Base-by-base conservation (phyloP, 352 stramenopile species). In the Globisporangium echinulatum region DNA sequence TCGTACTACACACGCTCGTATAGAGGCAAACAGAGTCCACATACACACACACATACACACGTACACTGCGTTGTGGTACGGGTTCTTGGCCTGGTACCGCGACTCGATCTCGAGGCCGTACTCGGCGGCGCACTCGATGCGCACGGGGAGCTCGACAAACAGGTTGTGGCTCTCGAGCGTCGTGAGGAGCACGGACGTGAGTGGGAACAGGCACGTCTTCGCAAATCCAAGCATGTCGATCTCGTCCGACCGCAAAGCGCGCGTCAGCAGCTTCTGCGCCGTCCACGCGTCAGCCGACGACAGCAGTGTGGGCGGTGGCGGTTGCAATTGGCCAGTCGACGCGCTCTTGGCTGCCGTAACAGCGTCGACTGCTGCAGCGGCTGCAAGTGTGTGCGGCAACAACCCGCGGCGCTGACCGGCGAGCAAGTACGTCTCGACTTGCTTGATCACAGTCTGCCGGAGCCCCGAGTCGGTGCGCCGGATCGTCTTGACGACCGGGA, bases 51-150 rank as follows among this genome's bases (percentile, higher is more conserved):
- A 13, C 14, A 15, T 15, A 5, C 7, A 36, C 9, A 73, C 77
- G 40, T 77, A 90, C 81, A 78, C 59, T 40, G 82, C 76, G 59
- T 91, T 93, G 64, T 93, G 83, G 59, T 91, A 93, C 19, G 77
- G 78, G 55, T 91, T 91, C 53, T 85, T 86, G 51, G 71, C 66
- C 19, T 85, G 78, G 57, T 91, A 91, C 7, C 78, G 68, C 44
- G 62, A 58, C 40, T 91, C 79, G 60, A 91, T 87, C 63, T 88
- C 81, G 48, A 85, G 65, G 33, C 60, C 68, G 60, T 83, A 90
- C 59, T 82, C 70, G 17, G 81, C 64, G 13, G 69, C 62, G 52
- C 64, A 74, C 47, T 88, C 76, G 6, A 90, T 66, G 11, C 72
- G 71, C 49, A 90, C 60, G 3, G 76, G 75, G 8, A 91, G 52